phyloP scores from a whole-genome alignment of 2,329 filamentous ascomycete genomes.

The Emergomyces orientalis region DNA sequence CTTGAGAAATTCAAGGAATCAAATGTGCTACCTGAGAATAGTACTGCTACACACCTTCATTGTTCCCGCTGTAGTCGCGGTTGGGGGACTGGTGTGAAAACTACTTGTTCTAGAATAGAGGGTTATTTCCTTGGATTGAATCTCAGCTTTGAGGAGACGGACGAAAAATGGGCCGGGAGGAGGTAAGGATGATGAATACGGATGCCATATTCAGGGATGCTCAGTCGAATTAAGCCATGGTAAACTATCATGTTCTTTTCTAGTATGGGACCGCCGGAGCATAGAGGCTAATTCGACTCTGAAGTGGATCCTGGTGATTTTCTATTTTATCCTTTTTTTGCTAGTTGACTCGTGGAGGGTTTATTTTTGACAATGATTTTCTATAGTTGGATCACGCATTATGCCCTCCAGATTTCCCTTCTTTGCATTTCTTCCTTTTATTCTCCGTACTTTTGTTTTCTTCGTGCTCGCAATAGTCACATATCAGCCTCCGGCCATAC shows the following conservation, averaged over 20 bases:
- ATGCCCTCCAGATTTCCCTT: too few relatives aligned
- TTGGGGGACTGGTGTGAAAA: not conserved
- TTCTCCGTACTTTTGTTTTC: not conserved
- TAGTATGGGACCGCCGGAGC: not conserved
- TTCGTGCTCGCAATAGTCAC: not conserved
- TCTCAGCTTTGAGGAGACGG: not conserved
- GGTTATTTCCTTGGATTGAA: not conserved
- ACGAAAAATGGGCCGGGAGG: not conserved
- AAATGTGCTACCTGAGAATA: not conserved
- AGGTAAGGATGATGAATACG: not conserved
- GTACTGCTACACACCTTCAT: not conserved
- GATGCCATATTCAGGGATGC: not conserved
- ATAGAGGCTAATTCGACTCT: not conserved
- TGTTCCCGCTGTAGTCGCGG: not conserved
- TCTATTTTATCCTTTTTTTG: not conserved
- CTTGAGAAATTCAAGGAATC: not conserved
- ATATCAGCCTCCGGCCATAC: not conserved
- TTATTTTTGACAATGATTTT: not conserved
- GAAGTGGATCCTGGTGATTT: not conserved
- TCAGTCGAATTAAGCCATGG: not conserved
- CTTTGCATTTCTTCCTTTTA: not conserved
- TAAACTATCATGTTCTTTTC: slow-evolving; percentile 1
- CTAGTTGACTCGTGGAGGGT: not conserved
- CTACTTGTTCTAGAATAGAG: not conserved
- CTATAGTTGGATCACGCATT: not conserved